Conservation (phyloP, 2,329 filamentous ascomycete genomes). For the Nemania bipapillata region DNA sequence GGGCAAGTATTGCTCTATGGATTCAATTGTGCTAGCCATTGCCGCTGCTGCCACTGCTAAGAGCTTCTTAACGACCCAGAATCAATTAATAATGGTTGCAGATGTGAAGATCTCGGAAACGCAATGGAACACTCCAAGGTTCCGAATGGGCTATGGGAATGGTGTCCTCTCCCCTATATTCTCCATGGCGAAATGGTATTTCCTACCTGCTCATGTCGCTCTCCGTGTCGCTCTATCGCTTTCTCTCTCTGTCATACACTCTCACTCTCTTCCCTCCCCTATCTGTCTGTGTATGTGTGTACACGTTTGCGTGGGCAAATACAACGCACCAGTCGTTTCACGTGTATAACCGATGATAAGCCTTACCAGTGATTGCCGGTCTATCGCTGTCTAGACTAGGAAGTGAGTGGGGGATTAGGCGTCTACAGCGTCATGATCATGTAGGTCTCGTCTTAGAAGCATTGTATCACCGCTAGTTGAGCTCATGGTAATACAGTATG, state of each 20-base stretch:
- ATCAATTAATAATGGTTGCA: background rate
- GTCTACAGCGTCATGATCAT: background rate
- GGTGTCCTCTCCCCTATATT: background rate
- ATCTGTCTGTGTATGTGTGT: too few relatives aligned
- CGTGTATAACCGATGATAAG: background rate
- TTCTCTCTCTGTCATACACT: too few relatives aligned
- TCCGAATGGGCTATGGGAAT: background rate
- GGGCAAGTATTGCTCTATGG: constrained; percentile 12
- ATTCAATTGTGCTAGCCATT: background rate
- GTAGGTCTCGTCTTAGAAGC: background rate
- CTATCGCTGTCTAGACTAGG: background rate
- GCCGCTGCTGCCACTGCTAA: background rate
- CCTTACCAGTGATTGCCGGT: background rate
- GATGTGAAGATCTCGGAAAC: background rate
- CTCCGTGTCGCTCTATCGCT: too few relatives aligned
- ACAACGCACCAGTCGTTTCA: background rate
- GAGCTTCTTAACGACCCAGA: background rate
- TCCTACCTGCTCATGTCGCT: background rate
- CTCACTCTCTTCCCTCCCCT: too few relatives aligned
- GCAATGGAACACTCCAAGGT: background rate
- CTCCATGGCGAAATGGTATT: background rate
- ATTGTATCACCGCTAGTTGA: background rate
- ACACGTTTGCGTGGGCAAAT: background rate
- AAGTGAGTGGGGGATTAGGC: background rate
- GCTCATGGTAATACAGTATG: too few relatives aligned